Percentiles rank a stretch among this genome's conserved stretches.
phyloP scores from a whole-genome alignment of 1,284 basidiomycete genomes.

The Mrakiaceae sp. region DNA sequence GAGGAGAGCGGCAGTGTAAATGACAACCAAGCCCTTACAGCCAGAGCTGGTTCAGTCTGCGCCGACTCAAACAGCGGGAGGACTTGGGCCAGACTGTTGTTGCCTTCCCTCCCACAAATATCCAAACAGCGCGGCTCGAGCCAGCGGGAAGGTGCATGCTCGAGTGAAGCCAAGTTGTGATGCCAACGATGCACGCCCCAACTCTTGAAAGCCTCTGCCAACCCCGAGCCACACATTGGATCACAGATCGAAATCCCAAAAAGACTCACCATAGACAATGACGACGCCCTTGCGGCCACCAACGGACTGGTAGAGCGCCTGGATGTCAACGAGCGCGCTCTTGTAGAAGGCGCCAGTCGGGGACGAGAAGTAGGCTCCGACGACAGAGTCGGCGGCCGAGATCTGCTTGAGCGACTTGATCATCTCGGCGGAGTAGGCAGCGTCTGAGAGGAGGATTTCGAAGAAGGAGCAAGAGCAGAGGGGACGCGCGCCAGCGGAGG shows the following conservation, averaged over 20 bases:
- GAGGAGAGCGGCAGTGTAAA: no score
- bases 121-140: no score
- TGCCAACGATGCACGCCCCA: no score
- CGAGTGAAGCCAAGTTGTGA: neutral
- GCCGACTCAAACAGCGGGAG: no score
- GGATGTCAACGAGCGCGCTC: conserved; percentile 77
- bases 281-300: conserved; percentile 69
- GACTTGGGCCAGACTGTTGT: neutral
- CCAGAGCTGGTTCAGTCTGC: no score
- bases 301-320: conserved; percentile 60
- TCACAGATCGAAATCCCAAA: neutral
- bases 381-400: conserved; percentile 84
- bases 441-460: conserved; percentile 32
- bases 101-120: neutral
- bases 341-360: conserved; percentile 85
- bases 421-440: conserved; percentile 74
- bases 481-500: neutral
- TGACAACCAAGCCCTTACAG: no score
- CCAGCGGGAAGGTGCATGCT: neutral
- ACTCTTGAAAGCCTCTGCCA: no score
- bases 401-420: conserved; percentile 79
- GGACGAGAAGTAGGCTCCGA: conserved; percentile 92
- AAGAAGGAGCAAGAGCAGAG: neutral
- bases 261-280: conserved; percentile 65
- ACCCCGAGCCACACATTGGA: neutral